Evolutionary conservation across 1,284 basidiomycete genomes (phyloP), one percentile per base, ranked within the genome.

Genomic region (Gomphus bonarii): DNA sequence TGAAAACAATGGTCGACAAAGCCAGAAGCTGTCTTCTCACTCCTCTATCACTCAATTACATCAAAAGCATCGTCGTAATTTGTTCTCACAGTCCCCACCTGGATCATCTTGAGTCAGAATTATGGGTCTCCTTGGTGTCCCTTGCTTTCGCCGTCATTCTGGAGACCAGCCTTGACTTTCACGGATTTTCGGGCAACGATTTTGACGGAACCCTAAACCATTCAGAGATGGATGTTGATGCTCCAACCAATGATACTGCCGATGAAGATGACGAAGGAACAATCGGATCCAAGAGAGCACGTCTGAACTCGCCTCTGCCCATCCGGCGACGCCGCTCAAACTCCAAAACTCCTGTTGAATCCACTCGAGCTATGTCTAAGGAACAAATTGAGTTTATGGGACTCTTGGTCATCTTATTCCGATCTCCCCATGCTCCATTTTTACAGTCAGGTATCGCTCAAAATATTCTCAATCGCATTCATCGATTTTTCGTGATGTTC

Each of bases 111-210:
- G 81, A 83, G 9, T 72, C 75, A 14, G 69, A 73, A 0, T 72
- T 68, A 43, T 98, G 95, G 95, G 68, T 83, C 9, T 70, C 71
- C 20, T 69, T 91, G 28, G 78, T 88, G 40, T 77, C 81, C 50
- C 69, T 91, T 36, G 82, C 81, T 55, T 94, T 94, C 73, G 88
- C 91, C 60, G 78, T 82, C 1, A 72, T 92, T 7, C 72, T 95
- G 1, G 82, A 77, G 12, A 84, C 88, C 63, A 73, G 77, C 0
- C 67, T 93, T 35, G 57, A 22, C 59, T 31, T 40, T 61, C 18
- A 58, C 65, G 35, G 58, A 58, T 54, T 53, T 53, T 38, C n/a
- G 33, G 56, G 42, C n/a, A 38, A 53, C n/a, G 20, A 35, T 16
- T 25, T 58, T 22, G 50, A 52, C 28, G 12, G 6, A 22, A 14